Percentiles rank a stretch among this genome's conserved stretches.
phyloP scores from a whole-genome alignment of 305 asterid species.

The Rubia peregrina region DNA sequence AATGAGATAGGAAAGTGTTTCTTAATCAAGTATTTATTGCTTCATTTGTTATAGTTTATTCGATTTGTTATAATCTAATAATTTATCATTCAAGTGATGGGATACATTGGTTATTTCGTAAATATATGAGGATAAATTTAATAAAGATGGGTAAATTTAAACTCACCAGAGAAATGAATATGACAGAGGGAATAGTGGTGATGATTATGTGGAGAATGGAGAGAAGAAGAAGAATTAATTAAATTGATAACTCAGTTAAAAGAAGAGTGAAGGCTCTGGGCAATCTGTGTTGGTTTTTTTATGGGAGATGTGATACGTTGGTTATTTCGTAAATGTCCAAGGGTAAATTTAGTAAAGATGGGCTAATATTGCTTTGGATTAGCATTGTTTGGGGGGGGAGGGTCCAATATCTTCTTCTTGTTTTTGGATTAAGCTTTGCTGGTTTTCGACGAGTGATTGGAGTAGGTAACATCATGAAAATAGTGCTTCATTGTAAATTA shows the following conservation, averaged over 20 bases:
- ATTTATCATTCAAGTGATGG: neutral
- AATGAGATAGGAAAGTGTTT: too few species aligned
- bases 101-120: conserved; percentile 19
- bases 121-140: conserved; percentile 16
- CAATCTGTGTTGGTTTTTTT: conserved; percentile 23
- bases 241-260: neutral
- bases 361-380: neutral
- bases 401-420: neutral
- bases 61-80: too few species aligned
- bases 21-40: too few species aligned
- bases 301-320: conserved; percentile 18
- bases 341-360: conserved; percentile 16
- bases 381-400: neutral
- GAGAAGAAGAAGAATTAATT: neutral
- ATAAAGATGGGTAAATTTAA: neutral
- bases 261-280: conserved; percentile 28
- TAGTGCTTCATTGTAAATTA: too few species aligned
- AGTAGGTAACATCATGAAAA: neutral
- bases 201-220: neutral
- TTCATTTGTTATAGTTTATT: too few species aligned
- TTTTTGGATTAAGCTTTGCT: too few species aligned
- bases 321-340: conserved; percentile 17
- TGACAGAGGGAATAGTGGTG: conserved; percentile 11
- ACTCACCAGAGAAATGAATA: conserved; percentile 40
- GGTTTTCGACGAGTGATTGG: too few species aligned